Conservation (phyloP, 768 basidiomycete species). For the Mycena polygramma region DNA sequence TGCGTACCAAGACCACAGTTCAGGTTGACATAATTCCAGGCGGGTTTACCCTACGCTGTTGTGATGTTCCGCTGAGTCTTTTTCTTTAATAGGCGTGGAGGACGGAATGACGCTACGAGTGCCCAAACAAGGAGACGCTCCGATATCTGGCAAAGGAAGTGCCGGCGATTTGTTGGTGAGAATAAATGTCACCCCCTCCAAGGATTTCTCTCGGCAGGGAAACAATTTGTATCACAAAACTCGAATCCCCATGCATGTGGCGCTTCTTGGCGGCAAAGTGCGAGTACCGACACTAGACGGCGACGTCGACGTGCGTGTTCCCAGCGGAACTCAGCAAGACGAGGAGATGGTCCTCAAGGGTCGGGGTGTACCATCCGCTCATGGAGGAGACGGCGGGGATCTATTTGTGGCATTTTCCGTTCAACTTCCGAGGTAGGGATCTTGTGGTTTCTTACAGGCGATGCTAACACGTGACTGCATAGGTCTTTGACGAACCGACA, state of each 20-base stretch:
- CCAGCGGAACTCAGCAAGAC: conserved; percentile 94
- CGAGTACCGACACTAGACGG: conserved; percentile 96
- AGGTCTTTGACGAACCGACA: conserved; percentile 89
- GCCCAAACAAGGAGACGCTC: conserved; percentile 85
- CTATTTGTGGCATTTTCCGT: conserved; percentile 91
- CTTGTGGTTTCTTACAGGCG: conserved; percentile 19
- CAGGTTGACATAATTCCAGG: conserved; percentile 90
- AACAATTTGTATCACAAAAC: conserved; percentile 91
- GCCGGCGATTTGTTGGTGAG: conserved; percentile 91
- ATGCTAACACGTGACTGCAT: conserved; percentile 31
- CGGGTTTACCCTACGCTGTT: conserved; percentile 50
- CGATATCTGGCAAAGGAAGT: conserved; percentile 81
- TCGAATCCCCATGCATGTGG: conserved; percentile 90
- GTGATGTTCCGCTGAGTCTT: conserved; percentile 12
- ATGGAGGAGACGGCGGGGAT: conserved; percentile 78
- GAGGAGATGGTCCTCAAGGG: conserved; percentile 96
- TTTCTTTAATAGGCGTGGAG: conserved; percentile 78
- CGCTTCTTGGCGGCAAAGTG: conserved; percentile 92
- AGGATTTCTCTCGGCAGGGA: conserved; percentile 91
- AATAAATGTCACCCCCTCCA: conserved; percentile 86
- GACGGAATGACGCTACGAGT: conserved; percentile 94
- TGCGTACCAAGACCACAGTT: conserved; percentile 82
- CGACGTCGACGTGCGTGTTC: conserved; percentile 94
- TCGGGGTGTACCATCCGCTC: conserved; percentile 80
- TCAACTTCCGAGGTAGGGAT: conserved; percentile 86